Conservation (phyloP, 116 monocot genomes). For the Phalaenopsis hybrid region DNA sequence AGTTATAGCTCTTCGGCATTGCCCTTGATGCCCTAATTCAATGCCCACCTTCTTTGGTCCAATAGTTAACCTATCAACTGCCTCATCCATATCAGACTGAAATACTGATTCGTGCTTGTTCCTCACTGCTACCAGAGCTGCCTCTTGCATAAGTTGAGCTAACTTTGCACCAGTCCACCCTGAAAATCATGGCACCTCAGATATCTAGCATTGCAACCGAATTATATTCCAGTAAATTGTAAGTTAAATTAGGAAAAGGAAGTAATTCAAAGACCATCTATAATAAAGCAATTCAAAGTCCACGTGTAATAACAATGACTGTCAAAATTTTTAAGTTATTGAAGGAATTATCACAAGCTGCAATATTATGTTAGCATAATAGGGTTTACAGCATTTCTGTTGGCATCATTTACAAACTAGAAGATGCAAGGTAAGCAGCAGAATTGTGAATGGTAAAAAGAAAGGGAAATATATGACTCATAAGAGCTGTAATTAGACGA, state of each 20-base stretch:
- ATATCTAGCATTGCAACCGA: neutral
- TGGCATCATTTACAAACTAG: neutral
- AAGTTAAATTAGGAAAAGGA: neutral
- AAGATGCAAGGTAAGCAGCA: neutral
- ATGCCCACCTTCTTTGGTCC: conserved; percentile 65
- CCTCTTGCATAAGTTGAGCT: conserved; percentile 79
- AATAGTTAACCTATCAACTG: conserved; percentile 74
- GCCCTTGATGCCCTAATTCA: conserved; percentile 76
- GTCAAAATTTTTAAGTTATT: neutral
- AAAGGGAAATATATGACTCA: neutral
- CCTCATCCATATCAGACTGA: conserved; percentile 79
- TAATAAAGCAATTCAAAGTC: neutral
- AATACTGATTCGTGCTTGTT: conserved; percentile 55
- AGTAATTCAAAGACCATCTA: too few relatives aligned
- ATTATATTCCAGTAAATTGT: neutral
- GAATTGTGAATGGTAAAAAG: neutral
- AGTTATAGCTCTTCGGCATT: conserved; percentile 62
- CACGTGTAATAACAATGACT: neutral
- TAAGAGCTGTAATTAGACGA: too few relatives aligned
- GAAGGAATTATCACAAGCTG: neutral
- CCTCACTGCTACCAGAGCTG: conserved; percentile 77
- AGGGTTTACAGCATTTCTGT: neutral
- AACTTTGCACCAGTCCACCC: conserved; percentile 91
- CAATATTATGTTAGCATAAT: neutral
- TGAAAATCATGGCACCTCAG: conserved; percentile 25